Conservation (phyloP, 2,329 filamentous ascomycete genomes). For the Metarhizium brunneum region DNA sequence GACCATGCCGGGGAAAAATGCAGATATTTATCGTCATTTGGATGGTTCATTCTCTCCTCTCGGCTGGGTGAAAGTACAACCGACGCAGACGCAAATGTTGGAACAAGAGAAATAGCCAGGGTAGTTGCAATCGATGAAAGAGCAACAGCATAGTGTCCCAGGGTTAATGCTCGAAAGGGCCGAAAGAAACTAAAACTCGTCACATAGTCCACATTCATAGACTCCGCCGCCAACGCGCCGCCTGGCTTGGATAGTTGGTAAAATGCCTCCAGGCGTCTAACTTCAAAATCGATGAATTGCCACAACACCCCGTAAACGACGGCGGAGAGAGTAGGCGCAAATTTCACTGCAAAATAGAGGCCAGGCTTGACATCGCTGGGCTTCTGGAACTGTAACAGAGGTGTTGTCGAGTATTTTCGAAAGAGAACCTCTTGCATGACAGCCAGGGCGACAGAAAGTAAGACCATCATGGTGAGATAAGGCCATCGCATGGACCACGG, state of each 20-base stretch:
- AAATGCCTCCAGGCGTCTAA: constrained; percentile 57
- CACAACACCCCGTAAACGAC: constrained; percentile 56
- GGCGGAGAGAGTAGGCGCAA: constrained; percentile 50
- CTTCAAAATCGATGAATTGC: constrained; percentile 58
- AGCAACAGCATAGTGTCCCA: constrained; percentile 59
- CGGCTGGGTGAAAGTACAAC: constrained; percentile 48
- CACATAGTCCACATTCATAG: constrained; percentile 66
- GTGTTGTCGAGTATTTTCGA: constrained; percentile 33
- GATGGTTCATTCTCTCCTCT: constrained; percentile 30
- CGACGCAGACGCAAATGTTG: constrained; percentile 56
- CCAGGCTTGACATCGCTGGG: constrained; percentile 40
- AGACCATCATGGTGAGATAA: constrained; percentile 44
- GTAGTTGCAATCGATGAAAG: constrained; percentile 56
- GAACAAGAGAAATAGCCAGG: constrained; percentile 58
- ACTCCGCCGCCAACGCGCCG: constrained; percentile 53
- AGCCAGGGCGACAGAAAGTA: constrained; percentile 44
- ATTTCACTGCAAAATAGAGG: constrained; percentile 54
- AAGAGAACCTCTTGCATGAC: constrained; percentile 46
- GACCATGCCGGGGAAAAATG: constrained; percentile 50
- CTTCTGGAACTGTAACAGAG: constrained; percentile 39
- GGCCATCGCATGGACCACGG: constrained; percentile 56
- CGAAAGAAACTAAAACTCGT: constrained; percentile 58
- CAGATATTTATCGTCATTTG: constrained; percentile 41
- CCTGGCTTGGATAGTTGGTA: constrained; percentile 53
- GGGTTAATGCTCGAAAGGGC: constrained; percentile 51